Evolutionary conservation across 306 rosid species (phyloP).

Genomic region (Hippophae tibetana): DNA sequence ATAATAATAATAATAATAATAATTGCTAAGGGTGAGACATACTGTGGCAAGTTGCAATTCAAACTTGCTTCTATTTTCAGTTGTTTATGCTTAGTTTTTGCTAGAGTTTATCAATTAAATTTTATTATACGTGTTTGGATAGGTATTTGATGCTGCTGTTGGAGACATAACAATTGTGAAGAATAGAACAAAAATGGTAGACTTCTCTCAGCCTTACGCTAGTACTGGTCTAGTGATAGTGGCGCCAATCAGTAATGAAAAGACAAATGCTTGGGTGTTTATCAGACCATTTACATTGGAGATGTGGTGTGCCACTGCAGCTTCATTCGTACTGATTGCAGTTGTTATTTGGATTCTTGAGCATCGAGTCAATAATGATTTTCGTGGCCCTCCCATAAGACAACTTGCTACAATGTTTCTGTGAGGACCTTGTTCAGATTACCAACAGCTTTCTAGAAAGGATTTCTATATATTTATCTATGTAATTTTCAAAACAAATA

Average conservation of each 20-base stretch:
- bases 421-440: conserved; percentile 27
- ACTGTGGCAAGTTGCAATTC: background rate
- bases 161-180: conserved; percentile 93
- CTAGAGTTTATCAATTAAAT: conserved; percentile 4
- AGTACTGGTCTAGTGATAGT: conserved; percentile 81
- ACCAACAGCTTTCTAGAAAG: too few relatives aligned
- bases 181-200: conserved; percentile 68
- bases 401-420: conserved; percentile 63
- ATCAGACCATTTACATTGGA: conserved; percentile 75
- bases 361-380: conserved; percentile 76
- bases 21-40: background rate
- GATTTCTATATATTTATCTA: too few relatives aligned
- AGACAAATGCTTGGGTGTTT: conserved; percentile 85
- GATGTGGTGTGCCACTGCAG: conserved; percentile 72
- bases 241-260: conserved; percentile 50
- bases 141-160: conserved; percentile 84
- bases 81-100: background rate
- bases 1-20: background rate
- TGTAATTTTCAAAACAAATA: too few relatives aligned
- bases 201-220: conserved; percentile 92
- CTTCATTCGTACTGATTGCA: conserved; percentile 63
- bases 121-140: conserved; percentile 22
- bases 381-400: conserved; percentile 89
- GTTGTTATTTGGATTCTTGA: conserved; percentile 92
- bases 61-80: conserved; percentile 3